Conservation (phyloP, 2,329 filamentous ascomycete species). For the Pseudogymnoascus sp. region DNA sequence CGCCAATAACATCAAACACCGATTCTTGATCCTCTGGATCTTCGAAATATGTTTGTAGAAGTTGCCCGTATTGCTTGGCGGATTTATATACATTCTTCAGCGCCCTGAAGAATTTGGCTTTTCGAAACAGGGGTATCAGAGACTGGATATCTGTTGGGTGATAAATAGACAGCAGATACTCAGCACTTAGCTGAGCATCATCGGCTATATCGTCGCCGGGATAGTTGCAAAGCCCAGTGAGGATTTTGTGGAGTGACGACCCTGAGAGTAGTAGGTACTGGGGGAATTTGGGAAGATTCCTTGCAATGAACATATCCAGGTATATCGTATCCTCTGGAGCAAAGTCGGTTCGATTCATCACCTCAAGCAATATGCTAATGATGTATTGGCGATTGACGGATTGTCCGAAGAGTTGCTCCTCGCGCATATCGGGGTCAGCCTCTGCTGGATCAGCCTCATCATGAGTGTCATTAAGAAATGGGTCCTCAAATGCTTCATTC, state of each 20-base stretch:
- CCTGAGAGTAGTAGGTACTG: constrained; percentile 90
- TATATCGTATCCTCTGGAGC: constrained; percentile 78
- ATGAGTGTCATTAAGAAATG: constrained; percentile 76
- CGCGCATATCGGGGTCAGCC: constrained; percentile 41
- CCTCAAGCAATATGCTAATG: constrained; percentile 79
- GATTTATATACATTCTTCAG: constrained; percentile 79
- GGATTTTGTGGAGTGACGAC: constrained; percentile 71
- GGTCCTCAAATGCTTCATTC: constrained; percentile 95
- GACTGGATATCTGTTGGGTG: constrained; percentile 73
- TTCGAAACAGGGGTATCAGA: constrained; percentile 68
- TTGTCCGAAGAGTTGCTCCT: constrained; percentile 59
- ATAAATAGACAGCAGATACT: constrained; percentile 90
- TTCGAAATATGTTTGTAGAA: constrained; percentile 76
- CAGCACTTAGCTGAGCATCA: constrained; percentile 92
- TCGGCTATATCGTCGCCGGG: constrained; percentile 74
- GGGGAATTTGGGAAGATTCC: constrained; percentile 92
- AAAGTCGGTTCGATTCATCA: constrained; percentile 76
- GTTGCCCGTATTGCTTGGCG: constrained; percentile 70
- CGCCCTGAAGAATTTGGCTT: constrained; percentile 82
- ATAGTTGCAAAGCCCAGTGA: constrained; percentile 77
- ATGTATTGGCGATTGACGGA: constrained; percentile 89
- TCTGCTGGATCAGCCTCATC: constrained; percentile 52
- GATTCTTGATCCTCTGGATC: constrained; percentile 67
- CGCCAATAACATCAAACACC: constrained; percentile 71
- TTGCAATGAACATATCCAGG: constrained; percentile 95